Base-by-base conservation (phyloP, 139 green algal species). In the Chlorella sorokiniana region DNA sequence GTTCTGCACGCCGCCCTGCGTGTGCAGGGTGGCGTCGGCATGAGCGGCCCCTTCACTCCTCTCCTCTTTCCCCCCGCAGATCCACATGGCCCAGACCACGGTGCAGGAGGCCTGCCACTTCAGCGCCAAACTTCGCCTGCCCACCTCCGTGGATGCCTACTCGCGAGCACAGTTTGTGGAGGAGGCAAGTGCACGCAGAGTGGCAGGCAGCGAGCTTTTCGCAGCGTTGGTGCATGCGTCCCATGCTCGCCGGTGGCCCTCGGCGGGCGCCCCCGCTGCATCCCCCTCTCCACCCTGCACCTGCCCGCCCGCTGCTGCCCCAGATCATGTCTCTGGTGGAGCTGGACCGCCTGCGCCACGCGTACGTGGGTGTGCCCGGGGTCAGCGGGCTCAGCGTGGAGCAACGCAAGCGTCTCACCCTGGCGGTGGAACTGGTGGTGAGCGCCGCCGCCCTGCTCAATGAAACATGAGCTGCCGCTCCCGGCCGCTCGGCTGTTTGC, bases 271-370 rank as follows among this genome's bases (percentile, higher is more conserved):
- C 61, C 61, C 61, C n/a, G 18, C n/a, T 41, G n/a, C 8, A 4
- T 4, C 65, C 65, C 33, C 23, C 67, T 52, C 38, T 1, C 40
- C 37, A 33, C 25, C 9, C 25, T 18, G 25, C 22, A 23, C n/a
- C n/a, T 0, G 10, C 38, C 27, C 9, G 35, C 11, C 42, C 29
- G 3, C 41, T 25, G 31, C 18, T 29, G 42, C 27, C 16, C 40
- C 75, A 91, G 85, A 81, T 93, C 51, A 75, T 92, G 83, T 52
- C 81, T 20, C 56, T 93, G 63, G 90, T 93, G 67, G 90, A 93
- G 84, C 78, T 93, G 79, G 33, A 64, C 18, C 40, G 72, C 7
- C 81, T 93, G 69, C 29, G 62, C 7, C 38, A 83, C 33, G 73
- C 79, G 3, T 67, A 91, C 40, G 83, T 93, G 31, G 90, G 90